phyloP scores from a whole-genome alignment of 129 eudicot species.

The Artemisia tridentata region DNA sequence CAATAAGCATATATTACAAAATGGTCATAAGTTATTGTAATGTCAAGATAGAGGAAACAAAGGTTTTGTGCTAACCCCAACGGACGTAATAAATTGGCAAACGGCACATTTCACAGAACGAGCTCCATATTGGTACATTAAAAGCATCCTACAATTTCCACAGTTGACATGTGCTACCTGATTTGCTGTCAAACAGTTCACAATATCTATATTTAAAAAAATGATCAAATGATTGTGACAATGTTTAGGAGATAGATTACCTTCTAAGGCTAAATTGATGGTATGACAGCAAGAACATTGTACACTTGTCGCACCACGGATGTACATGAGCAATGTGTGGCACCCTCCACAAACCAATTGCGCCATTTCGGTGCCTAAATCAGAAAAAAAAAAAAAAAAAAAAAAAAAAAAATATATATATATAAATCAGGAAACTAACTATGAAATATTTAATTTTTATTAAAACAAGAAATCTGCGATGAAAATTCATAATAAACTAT shows the following conservation, averaged over 20 bases:
- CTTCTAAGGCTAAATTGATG: conserved; percentile 66
- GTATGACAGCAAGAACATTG: conserved; percentile 83
- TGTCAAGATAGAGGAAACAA: background rate
- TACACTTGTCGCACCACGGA: conserved; percentile 77
- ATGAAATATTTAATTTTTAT: background rate
- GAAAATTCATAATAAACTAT: background rate
- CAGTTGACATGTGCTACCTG: conserved; percentile 89
- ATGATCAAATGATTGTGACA: conserved; percentile 1
- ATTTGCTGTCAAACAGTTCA: conserved; percentile 50
- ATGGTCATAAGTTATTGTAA: conserved; percentile 3
- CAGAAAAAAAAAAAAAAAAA: too few species aligned
- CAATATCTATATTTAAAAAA: background rate
- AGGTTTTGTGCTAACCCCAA: conserved; percentile 53
- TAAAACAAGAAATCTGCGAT: background rate
- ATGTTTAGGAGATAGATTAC: conserved; percentile 30
- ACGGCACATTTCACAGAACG: conserved; percentile 81
- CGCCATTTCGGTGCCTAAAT: conserved; percentile 80
- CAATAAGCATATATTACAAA: conserved; percentile 14
- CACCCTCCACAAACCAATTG: conserved; percentile 84
- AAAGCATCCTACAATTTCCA: conserved; percentile 72
- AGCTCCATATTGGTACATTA: conserved; percentile 85
- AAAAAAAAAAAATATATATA: too few species aligned
- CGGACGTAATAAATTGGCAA: conserved; percentile 68
- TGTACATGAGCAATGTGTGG: conserved; percentile 78
- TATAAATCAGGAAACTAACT: background rate